Evolutionary conservation across 108 stramenopile genomes (phyloP), one percentile per base, ranked within the genome.

Genomic region (Discostella stelligeroides): DNA sequence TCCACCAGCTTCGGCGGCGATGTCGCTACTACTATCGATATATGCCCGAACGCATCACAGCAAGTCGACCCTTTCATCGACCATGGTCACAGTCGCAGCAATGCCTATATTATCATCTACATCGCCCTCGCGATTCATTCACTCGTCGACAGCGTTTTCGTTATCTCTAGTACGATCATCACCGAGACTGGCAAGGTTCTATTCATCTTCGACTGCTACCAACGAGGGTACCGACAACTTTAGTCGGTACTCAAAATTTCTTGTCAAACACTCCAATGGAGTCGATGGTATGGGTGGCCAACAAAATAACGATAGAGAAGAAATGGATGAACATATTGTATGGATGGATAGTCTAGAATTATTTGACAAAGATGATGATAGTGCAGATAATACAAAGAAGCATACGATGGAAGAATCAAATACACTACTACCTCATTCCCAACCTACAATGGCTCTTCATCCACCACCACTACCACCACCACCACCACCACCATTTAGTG

Each of bases 281-380:
- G 65, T 66, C 39, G 64, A 74, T 74, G 73, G 73, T 14, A 60
- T 74, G 49, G 65, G 63, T 27, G 53, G 58, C 39, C 28, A 49
- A 9, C 25, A 7, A 7, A 39, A 41, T 15, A 50, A 55, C 4
- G 49, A 30, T 37, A 27, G 25, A 34, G 28, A 24, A 10, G 43
- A 25, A 24, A n/a, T 46, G 45, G 66, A 67, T 9, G 50, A 48
- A 20, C 0, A 15, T 7, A 13, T 75, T 4, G 18, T 39, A 1
- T 75, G 75, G 75, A 61, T 75, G n/a, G 75, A 75, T 40, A 56
- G 51, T 7, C 43, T 75, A 12, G 57, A 30, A 34, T 25, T 51
- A 34, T 25, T 51, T 42, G 34, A 48, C 11, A 43, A 55, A 11
- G 24, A 43, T 15, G 53, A 45, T 34, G 17, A 28, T 8, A n/a